Conservation (phyloP, 345 rosid species). For the Syzygium jambos region DNA sequence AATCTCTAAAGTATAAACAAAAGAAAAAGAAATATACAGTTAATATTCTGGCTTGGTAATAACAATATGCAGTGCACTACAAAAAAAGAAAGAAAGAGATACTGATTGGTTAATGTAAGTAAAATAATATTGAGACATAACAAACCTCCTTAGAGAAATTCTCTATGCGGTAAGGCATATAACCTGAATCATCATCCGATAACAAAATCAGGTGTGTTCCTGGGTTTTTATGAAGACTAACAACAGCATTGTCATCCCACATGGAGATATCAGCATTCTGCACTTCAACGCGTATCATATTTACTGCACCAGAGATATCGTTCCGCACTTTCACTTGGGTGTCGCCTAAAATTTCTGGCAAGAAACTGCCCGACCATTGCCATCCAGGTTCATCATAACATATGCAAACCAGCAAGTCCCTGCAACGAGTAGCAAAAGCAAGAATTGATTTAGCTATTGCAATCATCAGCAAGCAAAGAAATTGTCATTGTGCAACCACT, state of each 20-base stretch:
- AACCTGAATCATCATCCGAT: conserved; percentile 87
- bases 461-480: not conserved
- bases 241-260: conserved; percentile 65
- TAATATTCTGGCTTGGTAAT: not conserved
- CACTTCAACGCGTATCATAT: conserved; percentile 85
- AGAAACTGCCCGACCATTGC: conserved; percentile 97
- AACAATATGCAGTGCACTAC: not conserved
- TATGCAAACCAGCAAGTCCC: conserved; percentile 79
- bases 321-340: conserved; percentile 89
- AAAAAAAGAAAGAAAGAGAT: not conserved
- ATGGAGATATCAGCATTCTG: conserved; percentile 79
- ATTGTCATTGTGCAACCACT: not conserved
- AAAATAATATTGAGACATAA: not conserved
- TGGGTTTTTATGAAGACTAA: conserved; percentile 61
- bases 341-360: conserved; percentile 92
- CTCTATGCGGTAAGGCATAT: conserved; percentile 94
- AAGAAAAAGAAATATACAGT: not conserved
- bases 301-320: conserved; percentile 52
- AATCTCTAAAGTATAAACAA: conserved; percentile 38
- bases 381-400: conserved; percentile 90
- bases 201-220: conserved; percentile 87
- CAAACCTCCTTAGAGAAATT: conserved; percentile 94
- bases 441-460: not conserved
- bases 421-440: conserved; percentile 18
- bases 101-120: not conserved